Percentiles rank a stretch among this genome's conserved stretches.
These are phyloP conservation scores for Sporothrix curviconia DNA, from an alignment of 2,329 filamentous ascomycete species.

Conservation along the genomic window DNA sequence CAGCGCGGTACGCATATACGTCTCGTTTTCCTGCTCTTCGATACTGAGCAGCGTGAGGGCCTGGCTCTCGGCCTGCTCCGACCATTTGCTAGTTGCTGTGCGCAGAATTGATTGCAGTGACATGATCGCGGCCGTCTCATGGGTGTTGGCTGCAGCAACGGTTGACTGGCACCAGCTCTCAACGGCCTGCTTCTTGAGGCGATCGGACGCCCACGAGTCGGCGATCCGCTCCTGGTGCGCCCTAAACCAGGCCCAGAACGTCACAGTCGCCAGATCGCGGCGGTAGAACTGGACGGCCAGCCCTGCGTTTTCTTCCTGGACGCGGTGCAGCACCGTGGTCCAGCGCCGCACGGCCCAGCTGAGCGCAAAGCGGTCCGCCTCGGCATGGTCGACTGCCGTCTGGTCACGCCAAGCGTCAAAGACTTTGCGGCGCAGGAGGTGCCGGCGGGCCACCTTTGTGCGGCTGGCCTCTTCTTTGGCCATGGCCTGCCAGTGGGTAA, in stretches of 20 bases:
- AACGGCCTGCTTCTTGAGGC: conserved; percentile 7
- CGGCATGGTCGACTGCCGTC: conserved; percentile 52
- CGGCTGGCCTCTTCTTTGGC: conserved; percentile 59
- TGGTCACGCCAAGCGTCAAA: conserved; percentile 65
- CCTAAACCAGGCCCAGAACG: conserved; percentile 28
- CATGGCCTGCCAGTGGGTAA: conserved; percentile 62
- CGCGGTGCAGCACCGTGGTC: conserved; percentile 22
- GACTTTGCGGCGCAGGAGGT: conserved; percentile 62
- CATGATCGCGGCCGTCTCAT: conserved; percentile 16
- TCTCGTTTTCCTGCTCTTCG: conserved; percentile 15
- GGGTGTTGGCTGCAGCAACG: neutral
- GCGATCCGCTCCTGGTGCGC: conserved; percentile 23
- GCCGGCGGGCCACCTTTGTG: conserved; percentile 61
- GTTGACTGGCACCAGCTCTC: conserved; percentile 21
- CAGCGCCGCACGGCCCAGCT: conserved; percentile 25
- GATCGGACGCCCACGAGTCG: conserved; percentile 17
- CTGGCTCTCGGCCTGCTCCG: conserved; percentile 7
- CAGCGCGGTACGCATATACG: conserved; percentile 4
- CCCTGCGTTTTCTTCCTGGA: conserved; percentile 18
- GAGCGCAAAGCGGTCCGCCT: conserved; percentile 34
- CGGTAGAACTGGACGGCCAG: conserved; percentile 27
- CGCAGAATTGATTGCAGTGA: conserved; percentile 19
- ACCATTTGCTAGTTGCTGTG: conserved; percentile 15
- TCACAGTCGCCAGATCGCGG: conserved; percentile 24
- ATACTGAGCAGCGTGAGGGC: conserved; percentile 5